Base-by-base conservation (phyloP, 2,329 filamentous ascomycete species). In the Scleromitrula shiraiana region DNA sequence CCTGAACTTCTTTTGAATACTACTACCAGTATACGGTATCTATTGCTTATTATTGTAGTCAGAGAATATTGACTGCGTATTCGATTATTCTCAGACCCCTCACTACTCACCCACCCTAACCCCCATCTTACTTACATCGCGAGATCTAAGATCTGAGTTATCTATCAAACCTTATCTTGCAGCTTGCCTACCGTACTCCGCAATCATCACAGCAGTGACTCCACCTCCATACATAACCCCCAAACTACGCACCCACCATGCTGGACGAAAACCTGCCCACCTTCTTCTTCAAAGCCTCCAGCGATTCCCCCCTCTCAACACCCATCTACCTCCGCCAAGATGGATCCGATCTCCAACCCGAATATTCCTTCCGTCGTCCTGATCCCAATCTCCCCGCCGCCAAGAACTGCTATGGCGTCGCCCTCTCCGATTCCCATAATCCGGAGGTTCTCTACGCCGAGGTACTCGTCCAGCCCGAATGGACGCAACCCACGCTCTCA, bases 241-340 rank as follows among this genome's bases (percentile, higher is more conserved):
- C n/a, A n/a, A n/a, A n/a, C n/a, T n/a, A n/a, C n/a, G n/a, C 9
- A 36, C 26, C 17, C 44, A 56, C 41, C 19, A 95, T 95, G 89
- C 77, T 95, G 60, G 89, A 95, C 80, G 88, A 94, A 66, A 95
- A 90, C 67, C 79, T 96, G n/a, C 90, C 90, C 48, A 88, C 76
- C 37, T 82, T 80, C 62, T 74, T 70, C 58, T 75, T 76, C 63
- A 73, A 70, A 54, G 54, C 59, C 49, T 67, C 69, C 17, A 67
- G 74, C 49, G 73, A 78, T 48, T 74, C 75, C 59, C 70, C 75
- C 5, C 69, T 73, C 51, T 70, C 75, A 62, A 83, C 68, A 57
- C 72, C 75, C 42, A 70, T 77, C 53, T 73, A 72, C 59, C 70
- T 76, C 50, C 76, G 77, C 29, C 76, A 94, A 59, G 80, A 89